phyloP scores from a whole-genome alignment of 495 filamentous ascomycete species.

The Lentithecium fluviatile region DNA sequence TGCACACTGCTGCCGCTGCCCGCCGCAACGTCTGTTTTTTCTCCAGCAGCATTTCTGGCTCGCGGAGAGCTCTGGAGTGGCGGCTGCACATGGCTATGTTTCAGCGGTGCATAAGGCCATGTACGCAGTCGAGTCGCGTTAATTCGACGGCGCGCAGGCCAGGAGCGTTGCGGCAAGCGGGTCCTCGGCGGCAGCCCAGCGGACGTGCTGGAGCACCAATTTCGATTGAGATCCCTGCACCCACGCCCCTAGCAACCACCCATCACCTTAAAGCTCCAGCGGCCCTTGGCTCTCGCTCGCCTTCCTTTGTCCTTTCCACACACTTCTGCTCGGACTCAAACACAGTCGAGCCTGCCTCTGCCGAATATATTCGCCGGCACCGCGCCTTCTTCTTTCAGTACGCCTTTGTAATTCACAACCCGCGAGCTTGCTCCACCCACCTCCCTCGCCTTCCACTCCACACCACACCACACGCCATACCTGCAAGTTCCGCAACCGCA shows the following conservation, averaged over 20 bases:
- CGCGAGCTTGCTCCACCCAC: conserved; percentile 9
- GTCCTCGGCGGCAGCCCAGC: conserved; percentile 1
- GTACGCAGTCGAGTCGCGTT: conserved; percentile 1
- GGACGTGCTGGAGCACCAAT: not conserved
- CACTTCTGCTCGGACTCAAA: conserved; percentile 16
- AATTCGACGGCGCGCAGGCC: conserved; percentile 10
- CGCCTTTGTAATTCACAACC: conserved; percentile 29
- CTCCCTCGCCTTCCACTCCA: conserved; percentile 4
- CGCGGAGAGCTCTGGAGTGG: not conserved
- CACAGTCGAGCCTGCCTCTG: conserved; percentile 10
- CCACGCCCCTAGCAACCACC: conserved; percentile 15
- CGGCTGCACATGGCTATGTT: conserved; percentile 8
- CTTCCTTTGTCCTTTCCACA: conserved; percentile 19
- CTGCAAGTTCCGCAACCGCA: not conserved
- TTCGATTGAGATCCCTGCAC: conserved; percentile 4
- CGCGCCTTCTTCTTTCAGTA: conserved; percentile 22
- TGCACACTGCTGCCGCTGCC: not conserved
- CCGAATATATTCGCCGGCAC: conserved; percentile 20
- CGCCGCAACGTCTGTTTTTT: not conserved
- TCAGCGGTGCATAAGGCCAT: conserved; percentile 19
- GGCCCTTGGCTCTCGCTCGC: conserved; percentile 9
- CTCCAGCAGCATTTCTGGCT: not conserved
- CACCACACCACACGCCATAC: not conserved
- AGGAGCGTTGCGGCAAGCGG: not conserved
- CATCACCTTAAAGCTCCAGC: conserved; percentile 13